A percentile compares a stretch with the other conserved stretches of the same genome.
Conservation (phyloP, 1,284 basidiomycete species). For the Anthracocystis setariae region DNA sequence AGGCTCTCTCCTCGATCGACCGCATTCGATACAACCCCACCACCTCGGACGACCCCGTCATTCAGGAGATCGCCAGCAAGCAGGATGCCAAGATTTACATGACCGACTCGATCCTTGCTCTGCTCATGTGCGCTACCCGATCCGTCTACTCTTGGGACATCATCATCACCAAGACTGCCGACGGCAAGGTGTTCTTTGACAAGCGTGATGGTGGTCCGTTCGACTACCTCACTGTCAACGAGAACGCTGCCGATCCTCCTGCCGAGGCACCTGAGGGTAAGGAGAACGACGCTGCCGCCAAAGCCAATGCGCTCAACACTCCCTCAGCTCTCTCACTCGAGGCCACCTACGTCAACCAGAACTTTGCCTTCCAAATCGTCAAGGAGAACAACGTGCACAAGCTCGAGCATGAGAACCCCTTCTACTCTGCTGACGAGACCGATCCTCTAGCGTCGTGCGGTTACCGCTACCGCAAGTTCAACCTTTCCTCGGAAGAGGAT, state of each 20-base stretch:
- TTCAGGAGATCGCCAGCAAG: constrained; percentile 58
- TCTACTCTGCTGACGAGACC: constrained; percentile 92
- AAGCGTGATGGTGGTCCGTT: constrained; percentile 94
- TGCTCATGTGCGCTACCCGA: constrained; percentile 94
- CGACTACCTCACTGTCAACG: constrained; percentile 96
- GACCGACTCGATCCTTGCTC: constrained; percentile 93
- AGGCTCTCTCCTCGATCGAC: constrained; percentile 88
- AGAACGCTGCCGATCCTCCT: constrained; percentile 96
- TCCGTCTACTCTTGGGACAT: constrained; percentile 99
- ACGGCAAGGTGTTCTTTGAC: constrained; percentile 93
- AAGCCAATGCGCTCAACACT: constrained; percentile 84
- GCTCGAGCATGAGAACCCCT: constrained; percentile 73
- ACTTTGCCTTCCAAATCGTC: constrained; percentile 96
- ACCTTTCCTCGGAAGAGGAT: constrained; percentile 91
- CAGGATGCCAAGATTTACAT: constrained; percentile 86
- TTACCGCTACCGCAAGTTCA: constrained; percentile 95
- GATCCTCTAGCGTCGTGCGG: constrained; percentile 94
- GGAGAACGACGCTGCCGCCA: constrained; percentile 54
- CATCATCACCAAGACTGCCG: constrained; percentile 85
- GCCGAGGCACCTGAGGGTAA: constrained; percentile 73
- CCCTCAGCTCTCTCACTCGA: constrained; percentile 93
- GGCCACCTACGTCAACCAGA: constrained; percentile 99
- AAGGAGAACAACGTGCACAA: constrained; percentile 74
- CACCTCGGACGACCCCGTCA: constrained; percentile 89
- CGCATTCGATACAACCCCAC: constrained; percentile 97